These are phyloP conservation scores for Pythium plurisporium DNA, from an alignment of 352 stramenopile species.

Conservation along the genomic window DNA sequence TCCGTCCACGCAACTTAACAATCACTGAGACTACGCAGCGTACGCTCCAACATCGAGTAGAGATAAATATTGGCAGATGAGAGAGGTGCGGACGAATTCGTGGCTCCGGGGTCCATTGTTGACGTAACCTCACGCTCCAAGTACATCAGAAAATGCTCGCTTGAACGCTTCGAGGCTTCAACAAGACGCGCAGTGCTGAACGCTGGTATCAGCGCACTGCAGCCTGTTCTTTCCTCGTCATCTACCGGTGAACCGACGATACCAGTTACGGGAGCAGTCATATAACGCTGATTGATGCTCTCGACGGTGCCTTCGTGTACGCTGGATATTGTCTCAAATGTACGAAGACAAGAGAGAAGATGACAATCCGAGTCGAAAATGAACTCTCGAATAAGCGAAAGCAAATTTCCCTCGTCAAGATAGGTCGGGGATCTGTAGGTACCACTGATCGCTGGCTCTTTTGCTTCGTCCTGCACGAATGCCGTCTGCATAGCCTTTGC, in stretches of 20 bases:
- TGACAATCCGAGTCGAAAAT: conserved; percentile 78
- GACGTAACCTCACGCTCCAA: conserved; percentile 32
- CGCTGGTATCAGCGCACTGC: conserved; percentile 48
- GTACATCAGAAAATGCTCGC: conserved; percentile 86
- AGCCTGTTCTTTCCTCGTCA: conserved; percentile 4
- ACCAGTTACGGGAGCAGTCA: conserved; percentile 21
- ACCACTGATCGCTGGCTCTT: too few relatives aligned
- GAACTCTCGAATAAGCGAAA: conserved; percentile 68
- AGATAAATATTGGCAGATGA: conserved; percentile 75
- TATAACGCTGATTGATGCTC: background rate
- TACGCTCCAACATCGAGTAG: conserved; percentile 85
- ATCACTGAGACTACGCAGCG: conserved; percentile 68
- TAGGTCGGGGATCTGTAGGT: conserved; percentile 42
- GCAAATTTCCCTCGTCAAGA: conserved; percentile 62
- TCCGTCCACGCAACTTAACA: conserved; percentile 86
- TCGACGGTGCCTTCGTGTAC: conserved; percentile 44
- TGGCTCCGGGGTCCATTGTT: background rate
- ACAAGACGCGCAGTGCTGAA: conserved; percentile 82
- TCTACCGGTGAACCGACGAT: conserved; percentile 34
- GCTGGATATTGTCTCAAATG: conserved; percentile 72
- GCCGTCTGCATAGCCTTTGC: background rate
- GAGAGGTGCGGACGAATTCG: conserved; percentile 13
- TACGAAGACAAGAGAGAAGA: conserved; percentile 75
- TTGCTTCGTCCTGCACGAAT: conserved; percentile 22
- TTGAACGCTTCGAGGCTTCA: conserved; percentile 53